Evolutionary conservation across 805 yeast species (phyloP), one percentile per base, ranked within the genome.

Genomic region (Pichia heedii): DNA sequence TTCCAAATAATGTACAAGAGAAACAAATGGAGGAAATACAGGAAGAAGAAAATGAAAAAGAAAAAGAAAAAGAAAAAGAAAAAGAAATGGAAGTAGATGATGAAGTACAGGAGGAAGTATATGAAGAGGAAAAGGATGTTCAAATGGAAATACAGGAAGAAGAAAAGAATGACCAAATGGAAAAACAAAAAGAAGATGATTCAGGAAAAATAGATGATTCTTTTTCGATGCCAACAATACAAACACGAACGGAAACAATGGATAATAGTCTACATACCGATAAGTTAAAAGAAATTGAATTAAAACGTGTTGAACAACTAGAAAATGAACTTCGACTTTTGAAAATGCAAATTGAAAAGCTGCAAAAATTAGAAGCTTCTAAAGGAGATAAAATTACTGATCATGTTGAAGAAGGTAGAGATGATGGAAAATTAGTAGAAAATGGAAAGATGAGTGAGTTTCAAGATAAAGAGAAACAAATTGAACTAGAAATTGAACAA

Each of bases 221-320:
- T n/a, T n/a, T n/a, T 15, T 29, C 32, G 7, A 12, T 12, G 15
- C 32, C 32, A 29, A 29, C 18, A 3, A 3, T 29, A 13, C 32
- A 8, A 13, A 10, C 32, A 29, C 12, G 16, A 29, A 24, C 12
- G 9, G 13, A 24, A 10, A 29, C 32, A 29, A 15, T 29, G 3
- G 32, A 13, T 7, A 29, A 12, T 29, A 15, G 15, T 29, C 16
- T 13, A 4, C 2, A 9, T 13, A 29, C 32, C 12, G 32, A 15
- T 1, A 29, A 10, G 3, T 7, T 5, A 3, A 38, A 38, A 20
- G 22, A 21, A 29, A 8, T 29, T 38, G 40, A 29, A 38, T 8
- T n/a, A 9, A 30, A 11, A 19, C 41, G 45, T 12, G 45, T 42
- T 15, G 30, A 38, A 16, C 41, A 42, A 12, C 29, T 42, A 16